Evolutionary conservation across 2,329 filamentous ascomycete species (phyloP), one percentile per base, ranked within the genome.

Genomic region (Xylaria sp.): DNA sequence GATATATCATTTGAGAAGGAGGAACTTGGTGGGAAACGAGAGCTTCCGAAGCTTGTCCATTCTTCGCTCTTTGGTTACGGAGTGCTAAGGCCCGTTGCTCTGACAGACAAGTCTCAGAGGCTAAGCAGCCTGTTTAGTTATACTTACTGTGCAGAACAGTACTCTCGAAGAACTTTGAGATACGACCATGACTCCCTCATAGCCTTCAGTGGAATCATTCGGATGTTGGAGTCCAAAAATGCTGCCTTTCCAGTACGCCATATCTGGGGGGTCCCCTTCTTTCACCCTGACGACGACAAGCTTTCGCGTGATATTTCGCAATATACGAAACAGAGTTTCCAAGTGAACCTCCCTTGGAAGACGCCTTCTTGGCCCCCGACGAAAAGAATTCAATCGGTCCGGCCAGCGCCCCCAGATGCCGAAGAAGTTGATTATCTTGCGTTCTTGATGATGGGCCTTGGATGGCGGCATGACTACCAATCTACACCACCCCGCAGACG

Each of bases 261-360:
- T 48, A 54, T 65, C 9, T 67, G 58, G 64, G 66, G 62, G 4
- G 44, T 65, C 15, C 64, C 64, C 1, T 61, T 63, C 9, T 65
- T 65, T 19, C 56, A 58, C 19, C 64, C 41, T 1, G 56, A 54
- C 35, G 59, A 63, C 13, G 62, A 65, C 21, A 9, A 48, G 29
- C 25, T 19, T 15, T 33, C 43, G 5, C 8, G n/a, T 17, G 37
- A 46, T 1, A 23, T 41, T 17, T 27, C 33, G 29, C 3, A n/a
- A 10, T 13, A 21, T 1, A 54, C 44, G 15, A 43, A 55, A 35
- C 43, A 49, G 29, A 49, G 17, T 37, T 59, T 54, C 35, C 51
- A 44, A n/a, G 17, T 60, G 11, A 17, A 37, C 17, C 21, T 44
- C 9, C 51, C 46, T 7, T 55, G 51, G 58, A 54, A 23, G 52